A percentile compares a stretch with the other conserved stretches of the same genome.
Evolutionary conservation across 2,329 filamentous ascomycete genomes (phyloP).

Genomic region (Whalleya microplaca): DNA sequence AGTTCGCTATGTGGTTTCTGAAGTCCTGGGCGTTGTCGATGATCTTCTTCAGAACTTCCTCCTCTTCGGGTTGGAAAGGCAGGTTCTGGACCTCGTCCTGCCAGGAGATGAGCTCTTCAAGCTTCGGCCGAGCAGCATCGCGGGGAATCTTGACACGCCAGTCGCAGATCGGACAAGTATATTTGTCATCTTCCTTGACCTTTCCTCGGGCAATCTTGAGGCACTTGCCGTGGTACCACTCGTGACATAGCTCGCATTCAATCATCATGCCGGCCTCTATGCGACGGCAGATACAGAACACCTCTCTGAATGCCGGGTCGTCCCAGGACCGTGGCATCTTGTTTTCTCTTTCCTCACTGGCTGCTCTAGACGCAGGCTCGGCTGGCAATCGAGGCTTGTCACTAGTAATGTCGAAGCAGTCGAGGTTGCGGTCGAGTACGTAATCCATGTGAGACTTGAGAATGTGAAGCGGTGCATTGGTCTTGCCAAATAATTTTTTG

Average conservation of each 20-base stretch:
- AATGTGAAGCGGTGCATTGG: constrained; percentile 95
- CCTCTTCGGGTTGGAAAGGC: constrained; percentile 95
- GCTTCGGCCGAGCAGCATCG: constrained; percentile 90
- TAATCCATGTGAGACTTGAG: constrained; percentile 93
- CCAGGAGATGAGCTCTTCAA: constrained; percentile 86
- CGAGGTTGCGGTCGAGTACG: constrained; percentile 84
- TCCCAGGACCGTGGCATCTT: constrained; percentile 59
- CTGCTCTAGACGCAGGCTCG: constrained; percentile 87
- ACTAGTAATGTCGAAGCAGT: constrained; percentile 84
- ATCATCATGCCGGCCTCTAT: constrained; percentile 99
- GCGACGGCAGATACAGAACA: constrained; percentile 95
- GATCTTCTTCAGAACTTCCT: constrained; percentile 82
- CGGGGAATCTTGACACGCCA: constrained; percentile 96
- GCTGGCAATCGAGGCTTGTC: constrained; percentile 90
- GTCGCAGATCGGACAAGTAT: constrained; percentile 97
- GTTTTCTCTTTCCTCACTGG: constrained; percentile 56
- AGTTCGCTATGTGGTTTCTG: constrained; percentile 77
- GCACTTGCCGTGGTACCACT: constrained; percentile 99
- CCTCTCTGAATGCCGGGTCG: constrained; percentile 70
- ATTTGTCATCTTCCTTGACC: constrained; percentile 97
- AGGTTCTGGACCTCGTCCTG: constrained; percentile 78
- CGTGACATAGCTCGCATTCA: constrained; percentile 95
- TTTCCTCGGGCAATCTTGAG: constrained; percentile 97
- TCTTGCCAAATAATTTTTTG: constrained; percentile 97
- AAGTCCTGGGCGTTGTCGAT: constrained; percentile 85